phyloP scores from a whole-genome alignment of 768 basidiomycete genomes.

The Tricholoma sp. region DNA sequence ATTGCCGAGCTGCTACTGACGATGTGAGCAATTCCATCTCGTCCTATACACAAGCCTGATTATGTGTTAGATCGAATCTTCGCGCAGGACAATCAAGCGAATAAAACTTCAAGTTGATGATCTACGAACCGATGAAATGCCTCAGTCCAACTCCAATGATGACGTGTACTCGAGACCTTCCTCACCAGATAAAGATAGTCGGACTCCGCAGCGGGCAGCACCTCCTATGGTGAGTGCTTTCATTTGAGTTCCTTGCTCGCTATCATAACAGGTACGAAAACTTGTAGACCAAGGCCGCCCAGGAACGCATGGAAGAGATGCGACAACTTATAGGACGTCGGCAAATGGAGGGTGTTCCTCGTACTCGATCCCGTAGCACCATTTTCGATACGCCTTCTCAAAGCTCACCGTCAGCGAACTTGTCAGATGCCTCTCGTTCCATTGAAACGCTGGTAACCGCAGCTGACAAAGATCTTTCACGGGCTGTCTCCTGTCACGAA shows the following conservation, averaged over 20 bases:
- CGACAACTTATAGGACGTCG: constrained; percentile 63
- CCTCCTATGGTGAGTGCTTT: constrained; percentile 35
- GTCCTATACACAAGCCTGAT: not conserved
- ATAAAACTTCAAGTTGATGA: constrained; percentile 68
- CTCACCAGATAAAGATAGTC: constrained; percentile 54
- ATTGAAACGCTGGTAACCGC: constrained; percentile 52
- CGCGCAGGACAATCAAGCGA: constrained; percentile 66
- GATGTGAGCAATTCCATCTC: constrained; percentile 45
- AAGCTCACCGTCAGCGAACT: constrained; percentile 16
- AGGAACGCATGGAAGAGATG: constrained; percentile 82
- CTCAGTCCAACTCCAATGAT: constrained; percentile 15
- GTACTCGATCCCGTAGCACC: constrained; percentile 39
- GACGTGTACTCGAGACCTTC: constrained; percentile 38
- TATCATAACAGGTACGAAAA: not conserved
- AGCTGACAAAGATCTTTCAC: constrained; percentile 51
- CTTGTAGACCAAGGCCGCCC: constrained; percentile 64
- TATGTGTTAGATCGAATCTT: constrained; percentile 57
- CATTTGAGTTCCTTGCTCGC: constrained; percentile 1
- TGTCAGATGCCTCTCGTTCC: constrained; percentile 35
- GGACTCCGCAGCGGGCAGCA: constrained; percentile 39
- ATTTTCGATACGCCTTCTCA: constrained; percentile 28
- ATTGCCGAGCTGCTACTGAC: constrained; percentile 53
- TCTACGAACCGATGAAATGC: constrained; percentile 20
- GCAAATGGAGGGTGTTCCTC: constrained; percentile 47
- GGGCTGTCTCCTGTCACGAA: constrained; percentile 51